Evolutionary conservation across 2,329 filamentous ascomycete genomes (phyloP), one percentile per base, ranked within the genome.

Genomic region (Xylaria sp.): DNA sequence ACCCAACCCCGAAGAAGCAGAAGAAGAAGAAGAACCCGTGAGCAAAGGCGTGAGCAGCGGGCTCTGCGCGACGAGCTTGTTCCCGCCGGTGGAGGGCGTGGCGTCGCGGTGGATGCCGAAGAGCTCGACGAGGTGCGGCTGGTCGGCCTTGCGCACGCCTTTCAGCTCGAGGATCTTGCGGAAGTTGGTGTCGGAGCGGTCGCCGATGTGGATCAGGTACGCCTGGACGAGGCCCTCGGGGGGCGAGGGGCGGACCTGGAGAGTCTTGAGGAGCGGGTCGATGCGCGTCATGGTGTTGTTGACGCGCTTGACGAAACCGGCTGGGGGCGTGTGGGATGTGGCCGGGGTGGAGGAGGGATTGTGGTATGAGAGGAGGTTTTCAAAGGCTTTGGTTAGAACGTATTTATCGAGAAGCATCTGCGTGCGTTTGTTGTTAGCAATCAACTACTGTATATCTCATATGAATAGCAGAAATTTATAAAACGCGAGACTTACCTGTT

Each of bases 391-490:
- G 67, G 93, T 94, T 25, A 97, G 84, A 9, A 93, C 92, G 77
- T 98, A 98, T 72, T 95, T 94, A 81, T 99, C 96, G 4, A 99
- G 89, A 23, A 98, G 86, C 94, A 99, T 98, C 89, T 97, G 70
- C 68, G 67, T 63, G 52, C n/a, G n/a, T n/a, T n/a, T n/a, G n/a
- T n/a, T 44, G 57, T 69, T 54, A 66, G 57, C 31, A 31, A 55
- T 4, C 1, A 34, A 20, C 5, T 18, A 10, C 28, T 15, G 31
- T 20, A 3, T 6, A 56, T 15, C 7, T 20, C 2, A 51, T 28
- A 18, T 46, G 46, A 37, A 63, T 18, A 20, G 25, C 6, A 51
- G 20, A 46, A n/a, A 10, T 34, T 25, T 12, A 20, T 5, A 23
- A 18, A 3, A 10, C 34, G 56, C 7, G 63, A 52, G 31, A 57